A percentile compares a stretch with the other conserved stretches of the same genome.
Evolutionary conservation across 108 stramenopile species (phyloP).

Genomic region (Pseudonitzschia multistriata): DNA sequence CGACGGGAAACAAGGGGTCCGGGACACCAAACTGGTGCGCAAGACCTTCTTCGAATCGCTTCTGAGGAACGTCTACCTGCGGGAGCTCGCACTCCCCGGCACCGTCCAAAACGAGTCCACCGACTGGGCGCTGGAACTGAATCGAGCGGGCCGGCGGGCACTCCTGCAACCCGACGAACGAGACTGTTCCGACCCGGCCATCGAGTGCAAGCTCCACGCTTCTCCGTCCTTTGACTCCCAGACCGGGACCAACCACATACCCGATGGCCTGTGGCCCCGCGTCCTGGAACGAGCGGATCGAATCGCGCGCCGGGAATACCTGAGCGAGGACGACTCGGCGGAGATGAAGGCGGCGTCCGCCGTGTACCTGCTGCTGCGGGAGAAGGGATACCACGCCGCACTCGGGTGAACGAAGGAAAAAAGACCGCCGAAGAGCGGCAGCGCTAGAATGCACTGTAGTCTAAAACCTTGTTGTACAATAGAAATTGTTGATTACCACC

Average conservation of each 20-base stretch:
- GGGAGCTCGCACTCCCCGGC: neutral
- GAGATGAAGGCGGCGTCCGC: conserved; percentile 7
- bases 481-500: too few relatives aligned
- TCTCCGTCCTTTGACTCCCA: neutral
- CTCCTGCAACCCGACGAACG: neutral
- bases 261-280: neutral
- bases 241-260: neutral
- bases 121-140: conserved; percentile 19
- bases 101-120: neutral
- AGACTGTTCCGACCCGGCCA: conserved; percentile 4
- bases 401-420: too few relatives aligned
- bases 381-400: conserved; percentile 11
- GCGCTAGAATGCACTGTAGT: too few relatives aligned
- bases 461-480: too few relatives aligned
- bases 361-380: conserved; percentile 1
- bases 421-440: neutral
- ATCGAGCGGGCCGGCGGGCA: conserved; percentile 16
- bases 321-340: neutral
- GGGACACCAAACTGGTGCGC: neutral
- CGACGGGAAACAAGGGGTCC: neutral
- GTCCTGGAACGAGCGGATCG: conserved; percentile 12
- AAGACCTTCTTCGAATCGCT: neutral
- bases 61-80: neutral
- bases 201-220: neutral
- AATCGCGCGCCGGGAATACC: neutral